Conservation (phyloP, 2,329 filamentous ascomycete species). For the Zasmidium cellare region DNA sequence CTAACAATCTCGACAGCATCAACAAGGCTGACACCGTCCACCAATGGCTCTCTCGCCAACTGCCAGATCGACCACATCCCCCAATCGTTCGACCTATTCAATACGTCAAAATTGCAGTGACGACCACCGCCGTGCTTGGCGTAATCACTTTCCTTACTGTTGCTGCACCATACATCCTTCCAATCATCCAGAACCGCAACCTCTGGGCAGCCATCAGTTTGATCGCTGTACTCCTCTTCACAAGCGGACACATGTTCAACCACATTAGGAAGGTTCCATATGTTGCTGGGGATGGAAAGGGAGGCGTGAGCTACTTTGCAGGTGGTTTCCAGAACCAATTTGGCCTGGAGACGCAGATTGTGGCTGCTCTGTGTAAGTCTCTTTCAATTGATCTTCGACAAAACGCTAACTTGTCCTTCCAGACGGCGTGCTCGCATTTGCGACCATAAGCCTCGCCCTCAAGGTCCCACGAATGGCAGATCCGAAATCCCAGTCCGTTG, state of each 20-base stretch:
- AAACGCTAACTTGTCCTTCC: conserved; percentile 15
- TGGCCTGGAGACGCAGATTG: conserved; percentile 91
- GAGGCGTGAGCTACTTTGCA: conserved; percentile 87
- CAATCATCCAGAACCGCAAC: conserved; percentile 84
- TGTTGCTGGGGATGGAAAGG: conserved; percentile 78
- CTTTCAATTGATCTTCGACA: not conserved
- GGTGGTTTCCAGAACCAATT: conserved; percentile 90
- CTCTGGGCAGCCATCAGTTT: conserved; percentile 90
- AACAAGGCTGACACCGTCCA: conserved; percentile 76
- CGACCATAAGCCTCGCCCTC: conserved; percentile 83
- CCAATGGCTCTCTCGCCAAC: conserved; percentile 73
- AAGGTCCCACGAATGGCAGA: conserved; percentile 90
- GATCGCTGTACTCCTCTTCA: conserved; percentile 88
- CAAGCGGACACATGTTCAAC: conserved; percentile 98
- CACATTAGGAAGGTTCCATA: conserved; percentile 96
- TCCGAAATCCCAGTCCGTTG: conserved; percentile 73
- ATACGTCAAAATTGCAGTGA: conserved; percentile 71
- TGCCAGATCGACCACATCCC: conserved; percentile 75
- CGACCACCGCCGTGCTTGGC: conserved; percentile 69
- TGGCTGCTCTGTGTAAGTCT: conserved; percentile 86
- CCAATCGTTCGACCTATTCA: conserved; percentile 82
- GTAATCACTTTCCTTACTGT: conserved; percentile 67
- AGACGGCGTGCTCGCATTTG: conserved; percentile 83
- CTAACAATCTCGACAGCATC: conserved; percentile 51
- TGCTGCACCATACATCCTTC: conserved; percentile 75